phyloP scores from a whole-genome alignment of 179 eudicot species.

The Amaranthus tricolor region DNA sequence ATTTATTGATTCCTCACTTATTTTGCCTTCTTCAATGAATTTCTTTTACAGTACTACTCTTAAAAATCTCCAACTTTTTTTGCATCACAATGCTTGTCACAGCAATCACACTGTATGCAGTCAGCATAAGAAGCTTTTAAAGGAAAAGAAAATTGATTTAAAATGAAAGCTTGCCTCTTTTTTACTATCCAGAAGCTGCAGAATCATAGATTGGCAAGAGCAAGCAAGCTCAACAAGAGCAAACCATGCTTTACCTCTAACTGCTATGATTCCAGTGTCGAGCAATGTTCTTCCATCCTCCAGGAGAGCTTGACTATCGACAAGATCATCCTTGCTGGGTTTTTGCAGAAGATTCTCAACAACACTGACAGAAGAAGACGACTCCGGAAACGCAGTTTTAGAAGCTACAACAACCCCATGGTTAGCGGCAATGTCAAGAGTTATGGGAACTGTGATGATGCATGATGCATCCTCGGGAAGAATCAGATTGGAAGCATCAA shows the following conservation, averaged over 20 bases:
- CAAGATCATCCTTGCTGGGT: slow-evolving; percentile 78
- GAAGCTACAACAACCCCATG: slow-evolving; percentile 97
- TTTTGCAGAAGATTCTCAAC: slow-evolving; percentile 94
- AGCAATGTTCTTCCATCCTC: slow-evolving; percentile 97
- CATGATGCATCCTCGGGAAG: slow-evolving; percentile 89
- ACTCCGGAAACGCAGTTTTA: slow-evolving; percentile 36
- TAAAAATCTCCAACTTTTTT: no score
- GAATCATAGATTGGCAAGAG: slow-evolving; percentile 63
- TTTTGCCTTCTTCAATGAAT: no score
- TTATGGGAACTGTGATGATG: slow-evolving; percentile 95
- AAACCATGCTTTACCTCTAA: slow-evolving; percentile 92
- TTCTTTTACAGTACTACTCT: not conserved
- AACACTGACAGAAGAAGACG: slow-evolving; percentile 40
- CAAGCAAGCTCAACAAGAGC: slow-evolving; percentile 79
- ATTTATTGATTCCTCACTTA: no score
- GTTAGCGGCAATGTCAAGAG: slow-evolving; percentile 91
- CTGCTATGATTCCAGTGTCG: slow-evolving; percentile 96
- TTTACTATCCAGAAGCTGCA: slow-evolving; percentile 63
- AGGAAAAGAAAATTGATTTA: not conserved
- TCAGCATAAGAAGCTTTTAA: not conserved
- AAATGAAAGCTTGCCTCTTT: slow-evolving; percentile 68
- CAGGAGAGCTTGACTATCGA: slow-evolving; percentile 64
- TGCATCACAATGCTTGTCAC: not conserved
- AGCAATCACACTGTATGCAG: not conserved
- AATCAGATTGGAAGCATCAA: slow-evolving; percentile 86